Percentiles rank a stretch among this genome's conserved stretches.
Conservation (phyloP, 2,329 filamentous ascomycete species). For the Zasmidium angulare region DNA sequence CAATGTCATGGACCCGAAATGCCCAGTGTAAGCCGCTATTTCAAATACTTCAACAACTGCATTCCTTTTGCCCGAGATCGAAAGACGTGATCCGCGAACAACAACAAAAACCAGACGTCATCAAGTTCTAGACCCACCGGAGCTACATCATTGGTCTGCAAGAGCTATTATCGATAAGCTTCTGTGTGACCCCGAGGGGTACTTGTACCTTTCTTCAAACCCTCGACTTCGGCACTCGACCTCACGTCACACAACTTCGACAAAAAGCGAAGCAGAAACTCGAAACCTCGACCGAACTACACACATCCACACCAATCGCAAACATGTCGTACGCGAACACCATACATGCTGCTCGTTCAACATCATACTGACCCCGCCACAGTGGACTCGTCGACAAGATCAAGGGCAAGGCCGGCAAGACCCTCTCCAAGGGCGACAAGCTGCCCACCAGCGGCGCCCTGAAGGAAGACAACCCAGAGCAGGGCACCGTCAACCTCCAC, state of each 20-base stretch:
- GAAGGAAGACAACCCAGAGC: constrained; percentile 28
- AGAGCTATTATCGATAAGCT: background rate
- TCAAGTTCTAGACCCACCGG: background rate
- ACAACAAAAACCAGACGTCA: background rate
- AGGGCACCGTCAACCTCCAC: constrained; percentile 27
- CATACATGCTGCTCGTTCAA: background rate
- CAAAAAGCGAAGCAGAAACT: background rate
- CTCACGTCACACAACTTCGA: background rate
- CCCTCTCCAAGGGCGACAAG: constrained; percentile 25
- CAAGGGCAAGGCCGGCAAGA: constrained; percentile 18
- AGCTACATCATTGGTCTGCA: background rate
- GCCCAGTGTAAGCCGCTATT: too few species aligned
- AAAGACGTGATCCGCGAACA: too few species aligned
- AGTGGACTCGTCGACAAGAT: constrained; percentile 24
- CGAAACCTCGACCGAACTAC: too few species aligned
- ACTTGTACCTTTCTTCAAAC: background rate
- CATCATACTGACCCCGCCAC: constrained; percentile 1
- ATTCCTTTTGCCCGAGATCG: too few species aligned
- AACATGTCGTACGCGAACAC: constrained; percentile 6
- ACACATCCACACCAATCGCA: background rate
- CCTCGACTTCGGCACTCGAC: background rate
- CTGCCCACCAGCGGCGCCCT: constrained; percentile 20
- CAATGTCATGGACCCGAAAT: too few species aligned
- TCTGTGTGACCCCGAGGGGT: background rate
- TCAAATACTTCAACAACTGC: too few species aligned